Percentiles rank a stretch among this genome's conserved stretches.
Conservation (phyloP, 768 basidiomycete genomes). For the Termitomyces sp. region DNA sequence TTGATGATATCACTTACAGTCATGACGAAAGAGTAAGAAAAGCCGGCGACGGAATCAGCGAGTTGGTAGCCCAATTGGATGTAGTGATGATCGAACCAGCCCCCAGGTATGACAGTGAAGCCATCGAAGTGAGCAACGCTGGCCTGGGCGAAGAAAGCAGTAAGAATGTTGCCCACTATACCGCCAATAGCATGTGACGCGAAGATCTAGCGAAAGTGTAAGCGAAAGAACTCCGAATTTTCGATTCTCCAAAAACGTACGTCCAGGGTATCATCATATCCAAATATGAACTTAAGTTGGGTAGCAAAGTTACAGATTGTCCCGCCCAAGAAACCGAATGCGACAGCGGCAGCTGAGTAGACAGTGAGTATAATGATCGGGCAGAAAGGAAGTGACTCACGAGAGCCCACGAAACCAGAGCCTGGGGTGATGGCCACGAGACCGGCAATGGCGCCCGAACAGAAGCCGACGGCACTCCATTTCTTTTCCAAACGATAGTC, state of each 20-base stretch:
- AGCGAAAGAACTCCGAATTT: neutral
- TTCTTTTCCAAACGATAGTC: slow-evolving; percentile 92
- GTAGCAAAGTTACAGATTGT: slow-evolving; percentile 94
- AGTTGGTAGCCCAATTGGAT: slow-evolving; percentile 84
- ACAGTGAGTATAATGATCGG: neutral
- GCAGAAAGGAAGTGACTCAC: slow-evolving; percentile 30
- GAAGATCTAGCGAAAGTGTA: slow-evolving; percentile 59
- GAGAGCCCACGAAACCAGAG: slow-evolving; percentile 75
- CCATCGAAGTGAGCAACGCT: slow-evolving; percentile 82
- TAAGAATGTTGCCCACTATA: slow-evolving; percentile 76
- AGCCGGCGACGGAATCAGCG: slow-evolving; percentile 62
- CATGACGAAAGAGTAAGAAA: slow-evolving; percentile 70
- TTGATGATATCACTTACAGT: slow-evolving; percentile 42
- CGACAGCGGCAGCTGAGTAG: slow-evolving; percentile 62
- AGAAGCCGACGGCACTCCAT: slow-evolving; percentile 93
- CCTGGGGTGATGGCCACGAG: slow-evolving; percentile 88
- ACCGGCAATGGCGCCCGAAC: slow-evolving; percentile 89
- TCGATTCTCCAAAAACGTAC: slow-evolving; percentile 29
- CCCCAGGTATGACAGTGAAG: slow-evolving; percentile 56
- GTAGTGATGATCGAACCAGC: slow-evolving; percentile 83
- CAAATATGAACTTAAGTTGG: slow-evolving; percentile 78
- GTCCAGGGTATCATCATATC: slow-evolving; percentile 79
- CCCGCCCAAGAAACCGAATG: slow-evolving; percentile 82
- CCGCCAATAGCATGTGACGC: slow-evolving; percentile 81
- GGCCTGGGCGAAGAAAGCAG: slow-evolving; percentile 82